These are phyloP conservation scores for Saturnispora serradocipensis DNA, from an alignment of 805 yeast genomes.

Conservation along the genomic window DNA sequence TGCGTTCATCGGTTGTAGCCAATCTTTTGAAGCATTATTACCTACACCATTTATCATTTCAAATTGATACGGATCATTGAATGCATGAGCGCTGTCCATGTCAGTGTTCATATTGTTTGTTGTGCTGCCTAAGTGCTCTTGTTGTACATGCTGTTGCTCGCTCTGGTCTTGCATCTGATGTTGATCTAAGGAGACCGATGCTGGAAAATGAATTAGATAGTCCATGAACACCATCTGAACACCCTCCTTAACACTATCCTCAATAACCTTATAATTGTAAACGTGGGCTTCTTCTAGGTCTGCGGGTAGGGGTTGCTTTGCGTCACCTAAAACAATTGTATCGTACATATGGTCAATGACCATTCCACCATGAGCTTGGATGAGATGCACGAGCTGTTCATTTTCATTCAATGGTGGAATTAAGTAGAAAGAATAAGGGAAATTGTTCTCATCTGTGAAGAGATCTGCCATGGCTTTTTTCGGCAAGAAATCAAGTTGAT, in stretches of 20 bases:
- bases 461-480: slow-evolving; percentile 1
- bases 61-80: not conserved
- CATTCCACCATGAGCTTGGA: slow-evolving; percentile 15
- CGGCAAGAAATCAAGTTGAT: not conserved
- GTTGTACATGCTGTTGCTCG: not conserved
- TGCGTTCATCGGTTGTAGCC: slow-evolving; percentile 1
- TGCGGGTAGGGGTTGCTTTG: slow-evolving; percentile 7
- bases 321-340: slow-evolving; percentile 12
- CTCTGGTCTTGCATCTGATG: not conserved
- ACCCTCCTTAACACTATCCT: slow-evolving; percentile 14
- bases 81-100: not conserved
- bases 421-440: slow-evolving; percentile 15
- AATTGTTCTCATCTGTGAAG: slow-evolving; percentile 1
- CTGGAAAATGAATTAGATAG: slow-evolving; percentile 13
- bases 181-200: not conserved
- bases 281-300: slow-evolving; percentile 13
- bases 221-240: slow-evolving; percentile 12
- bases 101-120: not conserved
- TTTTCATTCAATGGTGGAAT: slow-evolving; percentile 13
- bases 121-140: not conserved
- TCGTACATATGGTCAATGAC: slow-evolving; percentile 12
- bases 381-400: slow-evolving; percentile 7
- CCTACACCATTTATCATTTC: not conserved
- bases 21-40: not conserved
- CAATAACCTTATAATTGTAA: slow-evolving; percentile 13